phyloP scores from a whole-genome alignment of 1,284 basidiomycete species.

The Malassezia obtusa region DNA sequence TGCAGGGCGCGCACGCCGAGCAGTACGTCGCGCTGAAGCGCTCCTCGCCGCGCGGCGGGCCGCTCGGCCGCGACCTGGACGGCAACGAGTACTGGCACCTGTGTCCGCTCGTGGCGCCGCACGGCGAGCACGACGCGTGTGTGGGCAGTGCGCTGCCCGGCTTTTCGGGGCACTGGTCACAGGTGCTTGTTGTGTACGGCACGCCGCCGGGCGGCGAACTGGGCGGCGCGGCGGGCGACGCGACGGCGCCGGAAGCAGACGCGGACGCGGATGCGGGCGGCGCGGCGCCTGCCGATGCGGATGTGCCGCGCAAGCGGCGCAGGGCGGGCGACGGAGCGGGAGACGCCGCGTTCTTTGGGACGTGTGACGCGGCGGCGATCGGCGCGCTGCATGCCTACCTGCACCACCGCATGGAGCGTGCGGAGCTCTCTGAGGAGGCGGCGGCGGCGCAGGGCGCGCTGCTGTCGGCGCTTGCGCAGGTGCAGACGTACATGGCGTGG shows the following conservation, averaged over 20 bases:
- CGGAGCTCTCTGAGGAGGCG: neutral
- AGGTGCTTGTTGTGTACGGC: constrained; percentile 8
- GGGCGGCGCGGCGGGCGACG: neutral
- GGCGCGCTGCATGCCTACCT: neutral
- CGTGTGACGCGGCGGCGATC: neutral
- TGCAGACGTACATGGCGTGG: constrained; percentile 11
- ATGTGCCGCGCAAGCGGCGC: too few relatives aligned
- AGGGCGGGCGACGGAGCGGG: neutral
- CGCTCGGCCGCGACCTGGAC: constrained; percentile 17
- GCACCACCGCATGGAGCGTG: neutral
- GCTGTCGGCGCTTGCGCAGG: neutral
- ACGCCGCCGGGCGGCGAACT: neutral
- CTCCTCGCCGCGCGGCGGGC: neutral
- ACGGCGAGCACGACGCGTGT: neutral
- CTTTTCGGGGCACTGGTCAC: constrained; percentile 13
- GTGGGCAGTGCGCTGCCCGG: neutral
- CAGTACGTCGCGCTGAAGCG: constrained; percentile 1
- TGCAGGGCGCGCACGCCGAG: neutral
- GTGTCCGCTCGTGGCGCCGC: constrained; percentile 2
- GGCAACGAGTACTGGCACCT: constrained; percentile 23
- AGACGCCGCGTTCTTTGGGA: neutral
- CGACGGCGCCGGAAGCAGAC: neutral
- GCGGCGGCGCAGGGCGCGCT: neutral
- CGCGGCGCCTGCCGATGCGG: neutral
- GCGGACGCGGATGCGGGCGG: neutral